Evolutionary conservation across 2,329 filamentous ascomycete genomes (phyloP), one percentile per base, ranked within the genome.

Genomic region (Apiospora arundinis): DNA sequence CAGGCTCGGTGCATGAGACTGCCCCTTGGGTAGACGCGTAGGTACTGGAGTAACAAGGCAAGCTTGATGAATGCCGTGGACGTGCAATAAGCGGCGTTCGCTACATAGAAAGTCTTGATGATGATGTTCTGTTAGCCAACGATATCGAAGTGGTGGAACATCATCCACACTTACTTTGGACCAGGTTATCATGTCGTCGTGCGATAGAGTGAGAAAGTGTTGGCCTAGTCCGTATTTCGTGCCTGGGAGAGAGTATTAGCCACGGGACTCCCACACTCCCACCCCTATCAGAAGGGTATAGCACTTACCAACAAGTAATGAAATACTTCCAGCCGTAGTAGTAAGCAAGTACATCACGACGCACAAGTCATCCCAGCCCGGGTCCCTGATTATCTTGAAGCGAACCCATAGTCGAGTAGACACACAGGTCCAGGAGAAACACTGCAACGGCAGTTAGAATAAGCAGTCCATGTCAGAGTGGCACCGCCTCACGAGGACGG

Each of bases 341-440:
- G 74, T 73, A 46, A 77, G 56, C 37, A 78, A 67, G 70, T 77
- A 77, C 23, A 77, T 71, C 14, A 72, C 69, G 21, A 77, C 75
- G 45, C 73, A 78, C 8, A 78, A 70, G 66, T 79, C 77, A 71
- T 79, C 77, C 77, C 75, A 77, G 18, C 77, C 77, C 1, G 75
- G 74, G 6, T 76, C 73, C 23, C 73, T 74, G 18, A 78, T 73
- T 40, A 78, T 37, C 48, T 49, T 72, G 56, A 77, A 74, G 12
- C 77, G 74, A 6, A 77, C 76, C 28, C 78, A 78, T 25, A 81
- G 67, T 25, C 79, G 74, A 68, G 79, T 70, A 14, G 70, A 72
- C 56, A 80, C 78, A 66, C 76, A 80, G 49, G 79, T 52, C 77
- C 78, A 80, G 4, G 78, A 75, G 7, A 80, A 11, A 21, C 75